These are phyloP conservation scores for Ophiostoma fasciatum DNA, from an alignment of 2,329 filamentous ascomycete species.

Conservation along the genomic window DNA sequence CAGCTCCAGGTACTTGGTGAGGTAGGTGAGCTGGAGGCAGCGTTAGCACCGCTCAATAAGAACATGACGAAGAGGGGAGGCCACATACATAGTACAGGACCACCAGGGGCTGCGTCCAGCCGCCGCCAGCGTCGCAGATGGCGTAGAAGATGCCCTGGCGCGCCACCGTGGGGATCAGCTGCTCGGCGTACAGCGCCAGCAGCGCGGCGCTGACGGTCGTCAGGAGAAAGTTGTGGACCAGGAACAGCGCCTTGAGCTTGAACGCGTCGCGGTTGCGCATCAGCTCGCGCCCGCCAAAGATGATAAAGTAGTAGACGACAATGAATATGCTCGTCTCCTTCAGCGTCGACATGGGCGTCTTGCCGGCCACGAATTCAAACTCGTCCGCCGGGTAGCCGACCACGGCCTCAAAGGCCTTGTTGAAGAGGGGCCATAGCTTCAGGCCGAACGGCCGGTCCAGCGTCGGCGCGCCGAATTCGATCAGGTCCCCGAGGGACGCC, in stretches of 20 bases:
- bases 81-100: conserved; percentile 94
- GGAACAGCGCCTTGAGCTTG: conserved; percentile 79
- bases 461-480: conserved; percentile 51
- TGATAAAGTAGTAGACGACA: conserved; percentile 78
- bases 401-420: conserved; percentile 62
- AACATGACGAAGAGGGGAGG: too few relatives aligned
- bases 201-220: conserved; percentile 72
- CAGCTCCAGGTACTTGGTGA: conserved; percentile 94
- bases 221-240: conserved; percentile 92
- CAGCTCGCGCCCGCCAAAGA: conserved; percentile 80
- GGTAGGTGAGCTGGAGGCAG: conserved; percentile 74
- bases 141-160: conserved; percentile 74
- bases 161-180: conserved; percentile 70
- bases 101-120: conserved; percentile 88
- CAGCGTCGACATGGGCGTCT: conserved; percentile 82
- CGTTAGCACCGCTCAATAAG: too few relatives aligned
- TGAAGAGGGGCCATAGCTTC: conserved; percentile 87
- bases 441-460: conserved; percentile 88
- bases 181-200: conserved; percentile 76
- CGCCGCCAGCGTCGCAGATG: conserved; percentile 69
- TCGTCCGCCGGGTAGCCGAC: conserved; percentile 73
- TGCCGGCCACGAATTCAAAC: conserved; percentile 67
- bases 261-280: conserved; percentile 80
- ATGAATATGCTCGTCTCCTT: conserved; percentile 70
- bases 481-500: conserved; percentile 6